A percentile compares a stretch with the other conserved stretches of the same genome.
These are phyloP conservation scores for Cenococcum geophilum DNA, from an alignment of 495 filamentous ascomycete genomes.

Conservation along the genomic window DNA sequence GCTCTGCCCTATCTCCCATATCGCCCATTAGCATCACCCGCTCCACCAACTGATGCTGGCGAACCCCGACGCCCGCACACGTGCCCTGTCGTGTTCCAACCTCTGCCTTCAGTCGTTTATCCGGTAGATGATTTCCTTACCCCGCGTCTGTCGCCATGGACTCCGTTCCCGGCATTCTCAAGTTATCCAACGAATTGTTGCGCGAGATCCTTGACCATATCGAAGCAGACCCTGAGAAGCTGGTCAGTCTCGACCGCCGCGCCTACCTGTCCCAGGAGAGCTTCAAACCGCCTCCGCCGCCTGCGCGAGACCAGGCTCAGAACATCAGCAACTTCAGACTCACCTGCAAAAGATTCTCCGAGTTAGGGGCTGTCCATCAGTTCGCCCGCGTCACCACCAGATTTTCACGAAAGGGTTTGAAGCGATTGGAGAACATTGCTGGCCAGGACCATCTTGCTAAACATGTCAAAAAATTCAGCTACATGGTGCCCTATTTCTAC, in stretches of 20 bases:
- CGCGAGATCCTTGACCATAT: conserved; percentile 52
- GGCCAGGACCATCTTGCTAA: conserved; percentile 47
- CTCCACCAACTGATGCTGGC: too few species aligned
- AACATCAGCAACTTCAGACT: conserved; percentile 51
- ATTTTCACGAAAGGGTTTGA: conserved; percentile 55
- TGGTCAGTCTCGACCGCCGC: conserved; percentile 45
- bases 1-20: background rate
- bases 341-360: conserved; percentile 56
- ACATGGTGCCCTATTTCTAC: conserved; percentile 68
- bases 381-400: conserved; percentile 56
- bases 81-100: background rate
- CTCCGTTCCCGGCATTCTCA: conserved; percentile 39
- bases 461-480: conserved; percentile 63
- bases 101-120: conserved; percentile 4
- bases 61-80: too few species aligned
- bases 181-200: conserved; percentile 57
- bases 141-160: conserved; percentile 19
- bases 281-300: conserved; percentile 45
- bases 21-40: background rate
- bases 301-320: conserved; percentile 40
- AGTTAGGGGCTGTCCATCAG: conserved; percentile 54
- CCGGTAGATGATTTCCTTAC: conserved; percentile 26
- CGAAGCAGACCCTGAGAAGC: conserved; percentile 44
- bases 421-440: conserved; percentile 48
- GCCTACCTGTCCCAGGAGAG: conserved; percentile 52